These are phyloP conservation scores for Perkinsus olseni DNA, from an alignment of 169 alveolate species.

Conservation along the genomic window DNA sequence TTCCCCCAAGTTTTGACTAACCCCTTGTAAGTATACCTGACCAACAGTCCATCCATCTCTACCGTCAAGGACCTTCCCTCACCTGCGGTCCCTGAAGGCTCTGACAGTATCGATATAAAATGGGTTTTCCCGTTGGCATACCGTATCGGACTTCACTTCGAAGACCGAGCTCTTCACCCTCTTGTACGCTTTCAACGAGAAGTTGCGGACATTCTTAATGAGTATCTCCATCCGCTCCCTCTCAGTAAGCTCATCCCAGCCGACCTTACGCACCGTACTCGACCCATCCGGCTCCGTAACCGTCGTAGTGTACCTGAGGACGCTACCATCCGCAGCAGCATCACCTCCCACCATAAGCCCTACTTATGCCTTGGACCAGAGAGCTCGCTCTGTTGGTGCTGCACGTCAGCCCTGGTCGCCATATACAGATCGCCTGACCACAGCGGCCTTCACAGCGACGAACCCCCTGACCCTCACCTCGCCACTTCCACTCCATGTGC, in stretches of 20 bases:
- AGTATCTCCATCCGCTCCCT: slow-evolving; percentile 9
- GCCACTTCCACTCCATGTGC: slow-evolving; percentile 85
- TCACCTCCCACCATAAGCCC: neutral
- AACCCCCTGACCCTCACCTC: slow-evolving; percentile 61
- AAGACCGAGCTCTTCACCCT: slow-evolving; percentile 31
- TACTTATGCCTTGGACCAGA: neutral
- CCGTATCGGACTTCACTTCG: slow-evolving; percentile 22
- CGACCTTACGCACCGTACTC: neutral
- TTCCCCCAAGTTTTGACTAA: slow-evolving; percentile 15
- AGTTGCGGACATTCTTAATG: slow-evolving; percentile 21
- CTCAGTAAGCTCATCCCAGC: slow-evolving; percentile 32
- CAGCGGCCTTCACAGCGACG: no score
- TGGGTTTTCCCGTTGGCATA: slow-evolving; percentile 95
- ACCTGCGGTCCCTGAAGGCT: slow-evolving; percentile 40
- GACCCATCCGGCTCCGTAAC: neutral
- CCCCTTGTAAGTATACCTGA: no score
- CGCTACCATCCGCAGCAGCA: slow-evolving; percentile 39
- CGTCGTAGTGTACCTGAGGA: slow-evolving; percentile 23
- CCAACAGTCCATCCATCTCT: no score
- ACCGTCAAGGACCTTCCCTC: no score
- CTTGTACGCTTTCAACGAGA: slow-evolving; percentile 36
- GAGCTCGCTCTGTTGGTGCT: neutral
- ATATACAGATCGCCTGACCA: neutral
- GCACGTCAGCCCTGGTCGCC: neutral
- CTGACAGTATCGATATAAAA: slow-evolving; percentile 95